phyloP scores from a whole-genome alignment of 345 rosid species.

The Eutrema heterophyllum region DNA sequence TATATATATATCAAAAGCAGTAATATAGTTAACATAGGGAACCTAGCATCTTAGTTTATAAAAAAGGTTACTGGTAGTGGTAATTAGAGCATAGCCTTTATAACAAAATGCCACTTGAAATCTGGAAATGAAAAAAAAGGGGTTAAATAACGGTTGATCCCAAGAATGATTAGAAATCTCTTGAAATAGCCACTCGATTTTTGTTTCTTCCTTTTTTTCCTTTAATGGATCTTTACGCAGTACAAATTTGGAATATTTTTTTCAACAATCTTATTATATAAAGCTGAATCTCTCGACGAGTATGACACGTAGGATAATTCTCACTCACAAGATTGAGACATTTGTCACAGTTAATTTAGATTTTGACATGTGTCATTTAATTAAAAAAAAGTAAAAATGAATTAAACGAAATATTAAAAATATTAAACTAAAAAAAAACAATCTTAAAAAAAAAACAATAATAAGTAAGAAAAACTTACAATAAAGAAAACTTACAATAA shows the following conservation, averaged over 20 bases:
- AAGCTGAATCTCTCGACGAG: too few relatives aligned
- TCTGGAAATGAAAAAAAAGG: neutral
- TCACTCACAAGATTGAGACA: too few relatives aligned
- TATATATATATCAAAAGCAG: neutral
- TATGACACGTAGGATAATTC: too few relatives aligned
- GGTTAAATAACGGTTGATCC: neutral
- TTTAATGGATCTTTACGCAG: neutral
- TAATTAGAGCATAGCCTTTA: conserved; percentile 2
- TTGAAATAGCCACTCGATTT: neutral
- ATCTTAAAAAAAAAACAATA: too few relatives aligned
- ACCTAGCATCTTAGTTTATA: neutral
- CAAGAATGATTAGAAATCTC: neutral
- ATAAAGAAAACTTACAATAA: too few relatives aligned
- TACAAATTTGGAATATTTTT: neutral
- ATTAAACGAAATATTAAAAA: too few relatives aligned
- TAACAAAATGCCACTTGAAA: neutral
- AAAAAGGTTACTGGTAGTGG: neutral
- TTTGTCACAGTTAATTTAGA: too few relatives aligned
- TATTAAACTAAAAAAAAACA: too few relatives aligned
- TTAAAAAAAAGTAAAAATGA: too few relatives aligned
- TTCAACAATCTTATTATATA: too few relatives aligned
- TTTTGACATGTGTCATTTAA: too few relatives aligned
- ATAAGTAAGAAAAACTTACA: too few relatives aligned
- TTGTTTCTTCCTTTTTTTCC: neutral
- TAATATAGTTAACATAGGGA: neutral